phyloP scores from a whole-genome alignment of 1,139 yeast genomes.

The Saccharomyces hybrid region DNA sequence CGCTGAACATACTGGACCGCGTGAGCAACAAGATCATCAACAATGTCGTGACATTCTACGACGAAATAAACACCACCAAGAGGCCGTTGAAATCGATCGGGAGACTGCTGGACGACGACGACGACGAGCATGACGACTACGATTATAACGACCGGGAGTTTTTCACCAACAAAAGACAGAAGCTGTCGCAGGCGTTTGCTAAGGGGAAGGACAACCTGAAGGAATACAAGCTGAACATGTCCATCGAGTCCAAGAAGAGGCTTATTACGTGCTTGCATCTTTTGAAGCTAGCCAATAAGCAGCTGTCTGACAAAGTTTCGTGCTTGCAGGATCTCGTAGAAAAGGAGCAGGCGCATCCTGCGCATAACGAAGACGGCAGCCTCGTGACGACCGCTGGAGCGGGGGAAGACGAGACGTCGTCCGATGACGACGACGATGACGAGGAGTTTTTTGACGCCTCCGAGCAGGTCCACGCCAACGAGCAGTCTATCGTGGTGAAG shows the following conservation, averaged over 20 bases:
- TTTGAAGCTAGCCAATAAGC: conserved; percentile 68
- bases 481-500: conserved; percentile 44
- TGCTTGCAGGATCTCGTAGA: conserved; percentile 47
- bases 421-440: conserved; percentile 23
- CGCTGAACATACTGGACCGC: conserved; percentile 4
- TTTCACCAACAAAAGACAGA: conserved; percentile 20
- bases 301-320: conserved; percentile 56
- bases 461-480: conserved; percentile 31
- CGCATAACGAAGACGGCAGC: conserved; percentile 26
- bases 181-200: conserved; percentile 24
- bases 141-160: conserved; percentile 13
- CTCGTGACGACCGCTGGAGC: conserved; percentile 6
- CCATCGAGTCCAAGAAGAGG: conserved; percentile 62
- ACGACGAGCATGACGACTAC: conserved; percentile 12
- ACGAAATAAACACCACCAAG: conserved; percentile 22
- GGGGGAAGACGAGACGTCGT: conserved; percentile 11
- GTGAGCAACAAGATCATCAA: conserved; percentile 12
- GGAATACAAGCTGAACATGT: conserved; percentile 36
- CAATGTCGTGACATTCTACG: conserved; percentile 27
- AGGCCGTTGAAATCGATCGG: conserved; percentile 16
- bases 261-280: conserved; percentile 67
- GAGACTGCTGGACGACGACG: conserved; percentile 13
- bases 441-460: conserved; percentile 28
- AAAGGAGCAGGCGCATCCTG: conserved; percentile 34
- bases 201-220: conserved; percentile 28